Percentiles rank a stretch among this genome's conserved stretches.
Conservation (phyloP, 495 filamentous ascomycete species). For the Cairneyella variabilis region DNA sequence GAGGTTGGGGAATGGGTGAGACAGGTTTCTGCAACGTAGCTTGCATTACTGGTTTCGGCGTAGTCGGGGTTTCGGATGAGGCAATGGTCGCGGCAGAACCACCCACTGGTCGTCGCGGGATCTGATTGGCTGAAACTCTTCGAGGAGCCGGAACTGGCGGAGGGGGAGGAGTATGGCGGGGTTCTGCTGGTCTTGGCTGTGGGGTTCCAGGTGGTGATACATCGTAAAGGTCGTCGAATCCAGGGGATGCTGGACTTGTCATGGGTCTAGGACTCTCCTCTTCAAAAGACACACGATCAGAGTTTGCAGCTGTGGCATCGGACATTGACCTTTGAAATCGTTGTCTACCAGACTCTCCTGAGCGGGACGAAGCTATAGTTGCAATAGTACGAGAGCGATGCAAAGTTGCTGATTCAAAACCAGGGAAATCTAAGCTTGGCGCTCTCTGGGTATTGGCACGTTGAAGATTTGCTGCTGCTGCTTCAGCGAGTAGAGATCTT, state of each 20-base stretch:
- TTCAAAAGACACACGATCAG: slow-evolving; percentile 20
- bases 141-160: neutral
- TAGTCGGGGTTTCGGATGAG: neutral
- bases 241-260: slow-evolving; percentile 9
- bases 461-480: slow-evolving; percentile 15
- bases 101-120: slow-evolving; percentile 27
- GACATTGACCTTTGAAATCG: slow-evolving; percentile 21
- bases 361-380: slow-evolving; percentile 13
- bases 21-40: slow-evolving; percentile 17
- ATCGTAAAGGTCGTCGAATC: slow-evolving; percentile 47
- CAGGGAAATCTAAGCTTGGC: slow-evolving; percentile 15
- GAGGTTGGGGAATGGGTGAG: slow-evolving; percentile 16
- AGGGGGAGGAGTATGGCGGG: neutral
- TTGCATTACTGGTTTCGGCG: slow-evolving; percentile 8
- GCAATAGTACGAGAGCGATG: slow-evolving; percentile 21
- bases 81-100: slow-evolving; percentile 2
- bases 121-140: slow-evolving; percentile 22
- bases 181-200: neutral
- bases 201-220: slow-evolving; percentile 52
- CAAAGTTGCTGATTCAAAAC: slow-evolving; percentile 6
- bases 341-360: slow-evolving; percentile 17
- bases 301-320: slow-evolving; percentile 19
- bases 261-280: slow-evolving; percentile 6
- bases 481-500: slow-evolving; percentile 22
- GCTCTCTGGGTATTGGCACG: slow-evolving; percentile 16